Evolutionary conservation across 83 land plant genomes (phyloP).

Genomic region (Diphasiastrum complanatum): DNA sequence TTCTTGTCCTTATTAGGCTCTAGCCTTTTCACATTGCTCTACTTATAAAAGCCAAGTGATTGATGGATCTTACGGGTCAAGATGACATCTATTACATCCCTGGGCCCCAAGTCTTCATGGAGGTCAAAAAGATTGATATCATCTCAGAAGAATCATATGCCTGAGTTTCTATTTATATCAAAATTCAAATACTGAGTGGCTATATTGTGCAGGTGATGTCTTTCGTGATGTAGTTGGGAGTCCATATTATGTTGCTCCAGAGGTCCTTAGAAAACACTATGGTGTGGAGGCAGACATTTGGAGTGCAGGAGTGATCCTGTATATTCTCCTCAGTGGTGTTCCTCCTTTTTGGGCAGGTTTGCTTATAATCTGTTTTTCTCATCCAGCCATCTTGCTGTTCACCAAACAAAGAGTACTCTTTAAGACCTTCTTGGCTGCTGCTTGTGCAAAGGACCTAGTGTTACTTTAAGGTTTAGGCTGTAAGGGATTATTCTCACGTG

Average conservation of each 20-base stretch:
- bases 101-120: no score
- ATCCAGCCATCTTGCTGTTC: background rate
- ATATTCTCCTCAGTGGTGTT: conserved; percentile 25
- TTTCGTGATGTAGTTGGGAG: conserved; percentile 30
- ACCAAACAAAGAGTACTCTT: background rate
- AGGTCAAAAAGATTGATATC: no score
- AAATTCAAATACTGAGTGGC: no score
- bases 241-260: conserved; percentile 31
- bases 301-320: conserved; percentile 31
- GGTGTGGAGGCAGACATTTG: conserved; percentile 28
- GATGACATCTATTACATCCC: no score
- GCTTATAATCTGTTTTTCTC: background rate
- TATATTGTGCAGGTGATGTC: conserved; percentile 18
- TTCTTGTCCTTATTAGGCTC: no score
- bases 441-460: conserved; percentile 1
- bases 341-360: conserved; percentile 31
- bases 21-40: no score
- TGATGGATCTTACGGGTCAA: no score
- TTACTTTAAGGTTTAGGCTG: conserved; percentile 5
- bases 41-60: no score
- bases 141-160: no score
- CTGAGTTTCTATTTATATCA: no score
- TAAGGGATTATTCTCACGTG: background rate
- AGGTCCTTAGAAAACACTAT: conserved; percentile 20
- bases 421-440: background rate